Base-by-base conservation (phyloP, 2,329 filamentous ascomycete species). In the Diplocarpon rosae region DNA sequence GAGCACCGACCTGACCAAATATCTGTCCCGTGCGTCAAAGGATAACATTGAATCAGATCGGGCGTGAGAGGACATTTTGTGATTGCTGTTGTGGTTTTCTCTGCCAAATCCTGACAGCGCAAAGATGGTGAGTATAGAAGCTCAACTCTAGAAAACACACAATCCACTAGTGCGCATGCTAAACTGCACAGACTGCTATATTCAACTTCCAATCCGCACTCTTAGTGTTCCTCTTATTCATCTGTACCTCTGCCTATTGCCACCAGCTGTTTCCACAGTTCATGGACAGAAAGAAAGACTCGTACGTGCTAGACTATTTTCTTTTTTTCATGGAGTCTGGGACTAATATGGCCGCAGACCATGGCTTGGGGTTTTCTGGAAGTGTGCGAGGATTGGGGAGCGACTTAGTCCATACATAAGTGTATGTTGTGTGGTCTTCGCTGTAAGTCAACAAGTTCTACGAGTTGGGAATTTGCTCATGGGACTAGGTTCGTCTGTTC, bases 161-260 rank as follows among this genome's bases (percentile, higher is more conserved):
- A 14, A 10, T 6, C 24, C 17, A 10, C 28, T 37, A 31, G 20
- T n/a, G 33, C 28, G 5, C 10, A 14, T 16, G 14, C 30, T 39
- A 36, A 29, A 48, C 10, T 37, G 14, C 39, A n/a, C 60, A 95
- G 92, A 85, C 92, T 48, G 92, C 92, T 44, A 83, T 98, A 60
- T 95, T 98, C 80, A 96, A 96, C 70, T 96, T 98, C 72, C 88
- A 95, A 67, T 94, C 88, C 47, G 83, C 96, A 56, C 78, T 98
- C 57, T 78, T 96, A 58, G 90, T 95, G 55, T 80, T 98, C 59
- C 80, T 98, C 41, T 83, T 98, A 56, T 79, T 93, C 56, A 93
- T 96, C 62, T 98, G 92, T 75, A 95, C 92, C 46, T 89, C 85
- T 66, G 80, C 92, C 51, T 96, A 98, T 68, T 76, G 88, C 45